Evolutionary conservation across 2,329 filamentous ascomycete genomes (phyloP).

Genomic region (Penicillium sp.): DNA sequence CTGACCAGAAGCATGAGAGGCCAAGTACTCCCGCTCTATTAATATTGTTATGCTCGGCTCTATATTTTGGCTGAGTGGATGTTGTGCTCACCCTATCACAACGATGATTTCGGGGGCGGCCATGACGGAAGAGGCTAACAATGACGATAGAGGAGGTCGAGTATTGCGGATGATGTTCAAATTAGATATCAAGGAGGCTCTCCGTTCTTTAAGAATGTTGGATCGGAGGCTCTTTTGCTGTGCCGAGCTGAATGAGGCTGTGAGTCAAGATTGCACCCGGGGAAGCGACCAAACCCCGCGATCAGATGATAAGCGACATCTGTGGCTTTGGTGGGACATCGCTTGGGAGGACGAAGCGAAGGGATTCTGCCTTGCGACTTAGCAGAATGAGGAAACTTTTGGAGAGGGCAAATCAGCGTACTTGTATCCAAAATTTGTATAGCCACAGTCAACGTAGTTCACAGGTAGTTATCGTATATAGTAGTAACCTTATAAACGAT

Average conservation of each 20-base stretch:
- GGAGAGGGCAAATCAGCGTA: background rate
- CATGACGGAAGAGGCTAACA: slow-evolving; percentile 19
- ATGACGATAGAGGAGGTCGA: background rate
- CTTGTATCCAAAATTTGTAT: background rate
- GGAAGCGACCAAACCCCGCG: slow-evolving; percentile 15
- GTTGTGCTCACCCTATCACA: slow-evolving; percentile 36
- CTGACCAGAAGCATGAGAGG: no score
- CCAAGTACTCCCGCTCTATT: slow-evolving; percentile 44
- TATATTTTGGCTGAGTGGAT: background rate
- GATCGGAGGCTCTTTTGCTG: background rate
- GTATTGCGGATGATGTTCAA: no score
- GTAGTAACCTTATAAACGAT: background rate
- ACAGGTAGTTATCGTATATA: background rate
- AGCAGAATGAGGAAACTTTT: background rate
- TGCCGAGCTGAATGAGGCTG: background rate
- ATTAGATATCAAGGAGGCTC: background rate
- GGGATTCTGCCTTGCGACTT: background rate
- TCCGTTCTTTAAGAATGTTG: background rate
- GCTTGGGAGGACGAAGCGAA: background rate
- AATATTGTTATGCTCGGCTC: background rate
- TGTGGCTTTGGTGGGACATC: slow-evolving; percentile 7
- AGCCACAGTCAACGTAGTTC: background rate
- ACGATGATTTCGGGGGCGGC: slow-evolving; percentile 35
- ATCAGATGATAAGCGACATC: slow-evolving; percentile 19
- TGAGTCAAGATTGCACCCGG: slow-evolving; percentile 11